Evolutionary conservation across 1,284 basidiomycete genomes (phyloP), one percentile per base, ranked within the genome.

Genomic region (Cutaneotrichosporon arboriforme): DNA sequence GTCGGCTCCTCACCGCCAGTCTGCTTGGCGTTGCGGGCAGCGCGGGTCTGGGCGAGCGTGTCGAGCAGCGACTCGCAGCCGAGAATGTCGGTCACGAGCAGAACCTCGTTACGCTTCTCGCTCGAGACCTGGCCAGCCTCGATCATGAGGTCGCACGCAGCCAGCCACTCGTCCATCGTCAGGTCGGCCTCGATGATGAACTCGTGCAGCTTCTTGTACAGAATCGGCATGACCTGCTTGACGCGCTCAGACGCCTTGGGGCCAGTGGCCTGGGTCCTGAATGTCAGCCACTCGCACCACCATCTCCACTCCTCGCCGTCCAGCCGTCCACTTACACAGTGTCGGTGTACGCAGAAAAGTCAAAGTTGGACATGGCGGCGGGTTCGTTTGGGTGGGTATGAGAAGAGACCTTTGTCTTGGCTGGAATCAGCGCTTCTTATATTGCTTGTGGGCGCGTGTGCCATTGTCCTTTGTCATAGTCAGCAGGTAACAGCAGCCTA

Each of bases 51-150:
- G 45, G 53, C 55, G 33, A 57, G 51, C 20, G 48, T 47, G 55
- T 49, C 51, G 48, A 70, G 61, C 8, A 76, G 62, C 7, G 65
- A 67, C 50, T 76, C 74, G 44, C 73, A 58, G 17, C 74, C 75
- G 10, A 75, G 59, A 2, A 74, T 66, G 51, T 76, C 75, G 10
- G 67, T 66, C 43, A 74, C 67, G 35, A 76, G 66, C 41, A 76
- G 68, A 49, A 74, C 63, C 55, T 76, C 74, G 61, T 75, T 72
- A 13, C 74, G 64, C 52, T 67, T 66, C 1, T 70, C 70, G 20
- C 61, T 61, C 14, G 67, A 67, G 36, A 72, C 68, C 56, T 74
- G 56, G 18, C 73, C 74, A 3, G 69, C 69, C 26, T 65, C 66
- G 40, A 70, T 65, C 12, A 75, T 55, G 15, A 74, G 60, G 42